Evolutionary conservation across 2,329 filamentous ascomycete species (phyloP), one percentile per base, ranked within the genome.

Genomic region (Laburnicola sp.): DNA sequence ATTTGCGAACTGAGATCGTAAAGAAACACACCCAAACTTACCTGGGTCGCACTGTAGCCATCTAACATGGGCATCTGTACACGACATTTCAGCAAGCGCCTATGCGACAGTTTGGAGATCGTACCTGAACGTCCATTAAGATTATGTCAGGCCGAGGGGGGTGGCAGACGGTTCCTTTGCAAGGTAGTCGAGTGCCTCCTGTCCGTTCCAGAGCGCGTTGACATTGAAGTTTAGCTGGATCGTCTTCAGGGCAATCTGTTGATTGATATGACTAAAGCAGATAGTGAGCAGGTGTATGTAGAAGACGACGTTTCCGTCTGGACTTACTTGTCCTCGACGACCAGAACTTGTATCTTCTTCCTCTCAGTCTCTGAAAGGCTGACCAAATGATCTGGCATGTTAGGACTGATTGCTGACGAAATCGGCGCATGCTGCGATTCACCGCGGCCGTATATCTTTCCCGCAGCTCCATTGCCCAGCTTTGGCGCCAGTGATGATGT

Each of bases 261-360:
- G 86, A 59, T 89, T 89, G 55, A 88, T 86, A 58, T 68, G 72
- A 69, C 74, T 65, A 45, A 47, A 30, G 9, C 11, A 41, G 26
- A 16, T 25, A 36, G 54, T 56, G 39, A 59, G 47, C 35, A 32
- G 23, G 35, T 28, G 8, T 47, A 23, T 11, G 7, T 11, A 32
- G 40, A 23, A 21, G n/a, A n/a, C 7, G 8, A 16, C 4, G 16
- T 21, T 11, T 40, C 4, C 16, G 36, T n/a, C n/a, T n/a, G 7
- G 8, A 78, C 83, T 77, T 75, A 85, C 83, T 92, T 91, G 66
- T 93, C 89, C 72, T 93, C 89, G 2, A 92, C 89, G 1, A 94
- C 83, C 21, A 93, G 73, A n/a, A 93, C 78, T 41, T 89, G 83
- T 4, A 86, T 79, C 32, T 83, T 81, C 47, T 81, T 76, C 48